Evolutionary conservation across 805 yeast species (phyloP), one percentile per base, ranked within the genome.

Genomic region (Ogataea methylovora): DNA sequence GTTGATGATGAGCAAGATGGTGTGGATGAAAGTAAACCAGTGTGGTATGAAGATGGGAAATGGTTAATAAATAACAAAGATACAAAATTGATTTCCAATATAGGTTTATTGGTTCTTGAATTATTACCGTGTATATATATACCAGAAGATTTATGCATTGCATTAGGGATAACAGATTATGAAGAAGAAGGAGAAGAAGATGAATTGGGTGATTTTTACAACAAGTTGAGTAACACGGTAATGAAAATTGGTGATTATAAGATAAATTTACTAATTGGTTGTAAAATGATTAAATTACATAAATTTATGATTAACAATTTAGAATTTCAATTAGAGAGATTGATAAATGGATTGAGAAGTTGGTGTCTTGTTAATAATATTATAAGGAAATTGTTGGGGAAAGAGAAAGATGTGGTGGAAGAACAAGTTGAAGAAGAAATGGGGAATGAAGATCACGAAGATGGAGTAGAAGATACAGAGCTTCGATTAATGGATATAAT

Each of bases 101-200:
- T 51, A 25, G 40, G 42, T 21, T 29, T 48, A 10, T 36, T 56
- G 15, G 52, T 46, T 11, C 34, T 58, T 14, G 63, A 58, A 32
- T 18, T 54, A 9, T 43, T 52, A 32, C 61, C 62, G 2, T 47
- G 43, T 16, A 41, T 58, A 11, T 58, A 62, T 62, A 41, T 58
- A 4, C 61, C 62, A 0, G 45, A 52, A 26, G 61, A 54, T 38
- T 24, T 52, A 15, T 29, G 54, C 15, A 24, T 44, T 20, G 50
- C 49, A 17, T 28, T 48, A 12, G 43, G 42, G n/a, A 29, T 51
- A 5, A 31, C 34, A n/a, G 42, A 45, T 9, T 51, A 48, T 37
- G 56, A 50, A 23, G 43, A 46, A 14, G 48, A 43, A 25, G 17
- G 6, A 9, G 22, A 38, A 16, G 27, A 16, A 8, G 26, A 20